Conservation (phyloP, 2,329 filamentous ascomycete species). For the Talaromyces sp. region DNA sequence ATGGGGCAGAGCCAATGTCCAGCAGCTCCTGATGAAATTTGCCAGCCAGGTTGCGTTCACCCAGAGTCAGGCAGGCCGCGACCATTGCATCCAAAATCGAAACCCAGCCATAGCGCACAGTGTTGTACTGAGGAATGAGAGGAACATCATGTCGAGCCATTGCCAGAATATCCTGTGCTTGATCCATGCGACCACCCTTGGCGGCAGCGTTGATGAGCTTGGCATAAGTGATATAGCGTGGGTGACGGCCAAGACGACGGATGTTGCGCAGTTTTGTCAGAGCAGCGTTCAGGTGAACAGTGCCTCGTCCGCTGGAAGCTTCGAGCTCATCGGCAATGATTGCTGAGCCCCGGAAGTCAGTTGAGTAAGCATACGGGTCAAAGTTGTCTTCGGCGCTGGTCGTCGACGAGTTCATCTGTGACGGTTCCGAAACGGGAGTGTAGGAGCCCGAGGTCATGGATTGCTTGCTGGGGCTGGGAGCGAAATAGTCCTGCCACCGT, state of each 20-base stretch:
- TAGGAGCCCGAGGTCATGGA: constrained; percentile 36
- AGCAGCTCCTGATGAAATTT: constrained; percentile 88
- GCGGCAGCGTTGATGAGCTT: constrained; percentile 90
- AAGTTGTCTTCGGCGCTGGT: constrained; percentile 66
- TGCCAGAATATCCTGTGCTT: constrained; percentile 79
- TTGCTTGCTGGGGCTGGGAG: constrained; percentile 39
- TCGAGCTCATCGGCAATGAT: constrained; percentile 87
- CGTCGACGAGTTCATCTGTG: constrained; percentile 51
- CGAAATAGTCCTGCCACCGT: constrained; percentile 55
- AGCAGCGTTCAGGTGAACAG: constrained; percentile 71
- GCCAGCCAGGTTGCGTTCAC: constrained; percentile 73
- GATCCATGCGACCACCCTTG: constrained; percentile 72
- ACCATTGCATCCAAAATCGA: constrained; percentile 96
- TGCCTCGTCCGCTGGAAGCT: constrained; percentile 67
- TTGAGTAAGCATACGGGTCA: constrained; percentile 85
- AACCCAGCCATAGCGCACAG: constrained; percentile 92
- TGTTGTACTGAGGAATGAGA: constrained; percentile 72
- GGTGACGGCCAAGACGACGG: constrained; percentile 83
- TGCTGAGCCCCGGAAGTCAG: constrained; percentile 89
- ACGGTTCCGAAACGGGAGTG: constrained; percentile 43
- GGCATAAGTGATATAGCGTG: constrained; percentile 92
- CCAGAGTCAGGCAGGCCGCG: constrained; percentile 78
- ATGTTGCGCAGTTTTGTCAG: constrained; percentile 85
- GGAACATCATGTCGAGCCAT: constrained; percentile 90
- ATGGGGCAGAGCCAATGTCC: constrained; percentile 83